Percentiles rank a stretch among this genome's conserved stretches.
These are phyloP conservation scores for Paraurostyla sp. DNA, from an alignment of 73 alveolate species.

Conservation along the genomic window DNA sequence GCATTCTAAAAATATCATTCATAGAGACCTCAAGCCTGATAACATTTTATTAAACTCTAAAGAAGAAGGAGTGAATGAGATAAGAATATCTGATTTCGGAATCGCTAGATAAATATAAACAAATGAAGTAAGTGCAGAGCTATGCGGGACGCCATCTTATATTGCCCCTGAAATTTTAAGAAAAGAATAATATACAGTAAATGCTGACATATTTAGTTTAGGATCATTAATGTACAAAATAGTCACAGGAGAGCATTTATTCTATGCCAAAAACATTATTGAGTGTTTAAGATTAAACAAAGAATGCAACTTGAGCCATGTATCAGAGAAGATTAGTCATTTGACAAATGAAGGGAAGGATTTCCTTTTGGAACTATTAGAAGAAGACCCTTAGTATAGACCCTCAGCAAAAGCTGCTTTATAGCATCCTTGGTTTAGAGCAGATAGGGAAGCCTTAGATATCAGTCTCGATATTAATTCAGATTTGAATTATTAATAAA, in stretches of 20 bases:
- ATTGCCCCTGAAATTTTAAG: constrained; percentile 26
- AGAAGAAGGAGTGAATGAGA: not conserved
- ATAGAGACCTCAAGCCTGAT: not conserved
- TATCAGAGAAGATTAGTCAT: constrained; percentile 48
- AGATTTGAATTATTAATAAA: too few relatives aligned
- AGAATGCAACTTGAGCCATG: not conserved
- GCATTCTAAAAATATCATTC: too few relatives aligned
- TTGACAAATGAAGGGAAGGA: constrained; percentile 75
- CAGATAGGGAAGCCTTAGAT: not conserved
- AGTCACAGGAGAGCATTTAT: not conserved
- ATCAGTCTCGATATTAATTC: not conserved
- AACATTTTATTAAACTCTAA: not conserved
- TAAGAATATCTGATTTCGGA: constrained; percentile 29
- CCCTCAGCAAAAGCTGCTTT: constrained; percentile 68
- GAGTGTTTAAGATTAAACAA: not conserved
- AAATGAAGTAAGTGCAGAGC: not conserved
- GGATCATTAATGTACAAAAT: constrained; percentile 24
- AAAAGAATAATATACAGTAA: not conserved
- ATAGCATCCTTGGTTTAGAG: constrained; percentile 85
- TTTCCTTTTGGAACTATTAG: constrained; percentile 71
- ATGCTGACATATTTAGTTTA: constrained; percentile 25
- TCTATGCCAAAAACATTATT: not conserved
- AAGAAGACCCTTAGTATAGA: constrained; percentile 79
- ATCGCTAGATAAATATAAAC: not conserved
- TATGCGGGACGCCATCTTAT: constrained; percentile 31